Percentiles rank a stretch among this genome's conserved stretches.
Evolutionary conservation across 2,329 filamentous ascomycete species (phyloP).

Genomic region (Ceratocystis variospora): DNA sequence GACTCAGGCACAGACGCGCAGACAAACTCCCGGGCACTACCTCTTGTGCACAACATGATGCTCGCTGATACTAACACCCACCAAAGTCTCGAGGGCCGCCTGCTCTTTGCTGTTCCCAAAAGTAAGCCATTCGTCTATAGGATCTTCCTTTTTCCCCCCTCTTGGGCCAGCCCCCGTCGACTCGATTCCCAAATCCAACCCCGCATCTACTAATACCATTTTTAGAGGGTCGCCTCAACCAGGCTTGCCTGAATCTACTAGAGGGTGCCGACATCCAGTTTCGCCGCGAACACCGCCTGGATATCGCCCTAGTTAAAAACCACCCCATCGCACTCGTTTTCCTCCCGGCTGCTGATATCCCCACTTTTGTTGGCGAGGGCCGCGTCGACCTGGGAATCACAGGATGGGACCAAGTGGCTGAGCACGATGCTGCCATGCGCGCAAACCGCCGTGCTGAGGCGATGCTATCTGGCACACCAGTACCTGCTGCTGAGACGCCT

Average conservation of each 20-base stretch:
- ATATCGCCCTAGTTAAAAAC: constrained; percentile 97
- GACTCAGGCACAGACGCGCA: neutral
- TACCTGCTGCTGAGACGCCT: constrained; percentile 9
- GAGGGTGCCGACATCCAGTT: constrained; percentile 94
- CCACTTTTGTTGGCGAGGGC: constrained; percentile 91
- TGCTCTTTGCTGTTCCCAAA: constrained; percentile 96
- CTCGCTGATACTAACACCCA: neutral
- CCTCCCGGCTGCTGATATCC: constrained; percentile 92
- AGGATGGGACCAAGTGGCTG: constrained; percentile 79
- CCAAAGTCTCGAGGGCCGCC: constrained; percentile 69
- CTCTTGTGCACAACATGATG: neutral
- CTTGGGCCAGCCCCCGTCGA: neutral
- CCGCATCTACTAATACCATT: constrained; percentile 20
- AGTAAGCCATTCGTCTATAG: constrained; percentile 45
- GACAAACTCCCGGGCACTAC: neutral
- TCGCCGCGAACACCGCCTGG: constrained; percentile 81
- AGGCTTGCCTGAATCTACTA: constrained; percentile 77
- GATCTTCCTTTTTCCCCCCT: neutral
- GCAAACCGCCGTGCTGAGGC: constrained; percentile 37
- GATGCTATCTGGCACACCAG: constrained; percentile 27
- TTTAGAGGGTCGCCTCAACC: constrained; percentile 81
- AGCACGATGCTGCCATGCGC: constrained; percentile 60
- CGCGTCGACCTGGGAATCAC: constrained; percentile 91
- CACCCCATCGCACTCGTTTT: constrained; percentile 90
- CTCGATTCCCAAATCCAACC: neutral